Evolutionary conservation across 2,329 filamentous ascomycete species (phyloP).

Genomic region (Fusarium vanettenii): DNA sequence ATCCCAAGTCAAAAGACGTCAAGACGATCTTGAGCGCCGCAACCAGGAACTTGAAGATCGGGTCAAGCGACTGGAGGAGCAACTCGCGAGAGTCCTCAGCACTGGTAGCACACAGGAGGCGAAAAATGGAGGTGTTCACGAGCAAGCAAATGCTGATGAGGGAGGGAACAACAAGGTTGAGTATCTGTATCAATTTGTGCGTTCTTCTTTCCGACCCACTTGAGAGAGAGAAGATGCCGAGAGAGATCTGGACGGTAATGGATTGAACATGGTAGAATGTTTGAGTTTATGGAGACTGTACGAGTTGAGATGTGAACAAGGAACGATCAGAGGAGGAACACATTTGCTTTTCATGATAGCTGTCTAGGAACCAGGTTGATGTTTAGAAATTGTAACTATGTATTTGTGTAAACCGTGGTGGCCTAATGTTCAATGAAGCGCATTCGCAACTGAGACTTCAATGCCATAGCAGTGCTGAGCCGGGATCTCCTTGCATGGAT

Average conservation of each 20-base stretch:
- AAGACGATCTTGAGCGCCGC: slow-evolving; percentile 9
- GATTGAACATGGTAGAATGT: not conserved
- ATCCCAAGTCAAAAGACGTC: not conserved
- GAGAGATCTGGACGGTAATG: not conserved
- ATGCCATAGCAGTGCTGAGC: not conserved
- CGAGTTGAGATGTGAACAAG: not conserved
- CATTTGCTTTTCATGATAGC: slow-evolving; percentile 11
- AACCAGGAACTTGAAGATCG: slow-evolving; percentile 21
- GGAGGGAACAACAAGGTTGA: not conserved
- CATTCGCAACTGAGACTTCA: not conserved
- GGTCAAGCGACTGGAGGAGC: slow-evolving; percentile 21
- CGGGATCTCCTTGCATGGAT: not conserved
- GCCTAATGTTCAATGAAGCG: slow-evolving; percentile 21
- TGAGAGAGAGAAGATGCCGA: not conserved
- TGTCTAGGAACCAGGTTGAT: not conserved
- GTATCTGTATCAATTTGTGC: slow-evolving; percentile 1
- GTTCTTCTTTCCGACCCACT: slow-evolving; percentile 1
- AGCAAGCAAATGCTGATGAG: not conserved
- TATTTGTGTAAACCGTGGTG: not conserved
- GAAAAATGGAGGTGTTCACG: not conserved
- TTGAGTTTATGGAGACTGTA: not conserved
- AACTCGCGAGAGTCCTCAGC: slow-evolving; percentile 5
- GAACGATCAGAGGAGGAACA: not conserved
- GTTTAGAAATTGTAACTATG: not conserved
- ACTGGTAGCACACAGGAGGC: not conserved